phyloP scores from a whole-genome alignment of 2,329 filamentous ascomycete genomes.

The Cladosporium sp. region DNA sequence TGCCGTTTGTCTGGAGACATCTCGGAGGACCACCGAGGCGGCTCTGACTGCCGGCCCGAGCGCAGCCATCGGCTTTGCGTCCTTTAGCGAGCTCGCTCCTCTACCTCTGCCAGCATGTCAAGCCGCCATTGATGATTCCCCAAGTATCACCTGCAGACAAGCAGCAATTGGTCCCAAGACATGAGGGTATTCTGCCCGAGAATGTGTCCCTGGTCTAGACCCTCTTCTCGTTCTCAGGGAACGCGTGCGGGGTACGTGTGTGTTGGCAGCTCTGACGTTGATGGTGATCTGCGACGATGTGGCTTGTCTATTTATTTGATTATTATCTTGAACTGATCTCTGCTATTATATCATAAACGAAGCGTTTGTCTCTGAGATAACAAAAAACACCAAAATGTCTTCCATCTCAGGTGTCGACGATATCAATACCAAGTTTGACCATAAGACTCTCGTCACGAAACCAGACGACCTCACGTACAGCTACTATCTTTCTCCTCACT shows the following conservation, averaged over 20 bases:
- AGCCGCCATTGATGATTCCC: not conserved
- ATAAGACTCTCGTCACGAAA: slow-evolving; percentile 21
- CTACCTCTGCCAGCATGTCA: not conserved
- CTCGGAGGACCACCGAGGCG: not conserved
- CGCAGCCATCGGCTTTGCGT: too few relatives aligned
- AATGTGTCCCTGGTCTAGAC: too few relatives aligned
- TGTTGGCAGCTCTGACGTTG: too few relatives aligned
- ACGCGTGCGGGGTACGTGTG: too few relatives aligned
- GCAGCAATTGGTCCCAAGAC: too few relatives aligned
- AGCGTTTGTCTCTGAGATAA: too few relatives aligned
- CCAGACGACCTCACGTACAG: slow-evolving; percentile 25
- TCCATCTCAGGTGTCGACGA: slow-evolving; percentile 6
- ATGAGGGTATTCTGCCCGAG: too few relatives aligned
- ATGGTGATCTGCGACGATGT: too few relatives aligned
- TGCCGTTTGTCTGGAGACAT: not conserved
- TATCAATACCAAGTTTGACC: slow-evolving; percentile 21
- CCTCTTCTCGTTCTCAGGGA: too few relatives aligned
- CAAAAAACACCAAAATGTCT: not conserved
- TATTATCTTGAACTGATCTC: too few relatives aligned
- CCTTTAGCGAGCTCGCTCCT: not conserved
- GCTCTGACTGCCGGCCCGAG: not conserved
- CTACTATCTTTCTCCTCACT: slow-evolving; percentile 26
- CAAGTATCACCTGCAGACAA: not conserved
- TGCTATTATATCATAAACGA: too few relatives aligned
- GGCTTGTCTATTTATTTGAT: too few relatives aligned